Conservation (phyloP, 129 eudicot genomes). For the Dittrichia graveolens region DNA sequence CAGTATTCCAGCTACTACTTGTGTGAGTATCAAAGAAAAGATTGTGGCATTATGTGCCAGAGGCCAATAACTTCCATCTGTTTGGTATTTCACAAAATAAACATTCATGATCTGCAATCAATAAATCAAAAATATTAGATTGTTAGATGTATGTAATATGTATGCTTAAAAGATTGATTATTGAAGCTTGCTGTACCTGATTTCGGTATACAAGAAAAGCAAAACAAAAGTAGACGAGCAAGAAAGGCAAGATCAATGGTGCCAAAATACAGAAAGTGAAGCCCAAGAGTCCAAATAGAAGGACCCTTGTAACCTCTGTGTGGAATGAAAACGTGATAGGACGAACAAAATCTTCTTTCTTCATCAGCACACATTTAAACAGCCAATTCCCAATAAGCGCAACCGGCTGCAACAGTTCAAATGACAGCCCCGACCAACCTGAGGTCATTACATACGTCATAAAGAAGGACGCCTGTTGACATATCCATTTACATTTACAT, state of each 20-base stretch:
- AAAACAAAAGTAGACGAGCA: constrained; percentile 79
- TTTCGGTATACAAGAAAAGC: constrained; percentile 89
- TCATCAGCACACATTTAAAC: constrained; percentile 51
- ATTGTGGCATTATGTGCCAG: constrained; percentile 71
- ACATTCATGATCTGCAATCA: constrained; percentile 81
- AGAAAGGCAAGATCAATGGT: constrained; percentile 81
- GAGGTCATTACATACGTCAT: constrained; percentile 90
- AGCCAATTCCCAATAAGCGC: constrained; percentile 67
- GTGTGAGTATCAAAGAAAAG: constrained; percentile 82
- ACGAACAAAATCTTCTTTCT: constrained; percentile 48
- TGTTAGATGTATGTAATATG: not conserved
- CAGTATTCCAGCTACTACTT: constrained; percentile 73
- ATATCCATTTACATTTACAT: too few species aligned
- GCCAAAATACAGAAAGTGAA: constrained; percentile 75
- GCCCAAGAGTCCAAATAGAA: constrained; percentile 88
- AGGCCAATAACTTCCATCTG: constrained; percentile 94
- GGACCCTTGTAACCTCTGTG: constrained; percentile 84
- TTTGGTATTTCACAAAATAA: constrained; percentile 70
- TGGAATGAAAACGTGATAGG: constrained; percentile 82
- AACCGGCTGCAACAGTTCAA: constrained; percentile 81
- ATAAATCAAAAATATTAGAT: not conserved
- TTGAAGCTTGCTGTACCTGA: constrained; percentile 54
- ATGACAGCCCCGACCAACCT: constrained; percentile 91
- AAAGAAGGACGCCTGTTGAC: constrained; percentile 76
- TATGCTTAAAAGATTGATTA: too few species aligned